These are phyloP conservation scores for Aphanomyces euteiches DNA, from an alignment of 352 stramenopile species.

Conservation along the genomic window DNA sequence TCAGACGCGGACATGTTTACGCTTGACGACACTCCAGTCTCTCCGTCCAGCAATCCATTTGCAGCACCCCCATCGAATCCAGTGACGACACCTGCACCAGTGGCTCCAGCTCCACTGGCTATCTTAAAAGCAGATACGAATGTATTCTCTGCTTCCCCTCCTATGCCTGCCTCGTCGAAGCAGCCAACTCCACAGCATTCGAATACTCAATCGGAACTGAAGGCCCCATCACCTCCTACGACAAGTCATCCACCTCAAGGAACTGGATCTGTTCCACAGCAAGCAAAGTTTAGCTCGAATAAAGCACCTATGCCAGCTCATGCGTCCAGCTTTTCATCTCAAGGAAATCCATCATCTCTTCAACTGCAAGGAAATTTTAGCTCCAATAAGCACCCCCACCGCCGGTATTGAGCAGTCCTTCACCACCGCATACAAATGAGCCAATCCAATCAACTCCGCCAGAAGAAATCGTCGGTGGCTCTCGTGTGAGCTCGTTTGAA, in stretches of 20 bases:
- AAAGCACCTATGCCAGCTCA: no score
- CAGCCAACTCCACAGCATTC: conserved; percentile 7
- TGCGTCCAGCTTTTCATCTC: no score
- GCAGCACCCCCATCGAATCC: background rate
- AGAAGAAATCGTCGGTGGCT: background rate
- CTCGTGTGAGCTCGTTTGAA: conserved; percentile 18
- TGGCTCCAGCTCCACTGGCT: conserved; percentile 31
- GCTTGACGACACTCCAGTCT: conserved; percentile 47
- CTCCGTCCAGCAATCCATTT: background rate
- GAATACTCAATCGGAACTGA: background rate
- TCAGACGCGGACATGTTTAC: conserved; percentile 51
- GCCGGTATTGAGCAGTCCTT: background rate
- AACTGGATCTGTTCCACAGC: background rate
- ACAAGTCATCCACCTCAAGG: background rate
- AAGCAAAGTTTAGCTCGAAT: no score
- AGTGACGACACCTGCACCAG: conserved; percentile 13
- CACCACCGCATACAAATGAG: background rate
- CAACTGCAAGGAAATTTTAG: no score
- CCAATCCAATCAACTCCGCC: background rate
- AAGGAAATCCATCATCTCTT: no score
- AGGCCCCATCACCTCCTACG: background rate
- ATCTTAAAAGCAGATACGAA: conserved; percentile 29
- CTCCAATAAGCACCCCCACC: no score
- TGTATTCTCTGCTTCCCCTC: conserved; percentile 27
- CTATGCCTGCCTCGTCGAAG: conserved; percentile 5